These are phyloP conservation scores for Phaeophleospora eucalypticola DNA, from an alignment of 2,329 filamentous ascomycete species.

Conservation along the genomic window DNA sequence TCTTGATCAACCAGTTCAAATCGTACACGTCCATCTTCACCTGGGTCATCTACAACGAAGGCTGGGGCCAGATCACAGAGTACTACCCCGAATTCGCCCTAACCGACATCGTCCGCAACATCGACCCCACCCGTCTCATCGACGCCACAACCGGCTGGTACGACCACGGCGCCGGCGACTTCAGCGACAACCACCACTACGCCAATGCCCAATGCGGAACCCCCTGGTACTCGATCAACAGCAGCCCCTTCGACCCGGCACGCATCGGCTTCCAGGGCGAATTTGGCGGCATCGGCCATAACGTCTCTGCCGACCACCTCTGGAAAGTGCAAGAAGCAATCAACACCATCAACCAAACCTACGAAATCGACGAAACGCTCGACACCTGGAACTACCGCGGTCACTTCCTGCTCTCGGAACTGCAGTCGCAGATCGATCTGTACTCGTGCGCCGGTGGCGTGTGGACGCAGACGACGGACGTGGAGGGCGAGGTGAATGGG, in stretches of 20 bases:
- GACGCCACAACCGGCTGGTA: slow-evolving; percentile 62
- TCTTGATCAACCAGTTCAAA: slow-evolving; percentile 60
- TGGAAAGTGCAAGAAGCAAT: slow-evolving; percentile 62
- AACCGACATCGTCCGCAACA: slow-evolving; percentile 49
- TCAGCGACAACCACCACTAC: slow-evolving; percentile 67
- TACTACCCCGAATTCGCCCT: slow-evolving; percentile 53
- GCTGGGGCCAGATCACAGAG: slow-evolving; percentile 59
- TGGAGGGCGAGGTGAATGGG: slow-evolving; percentile 71
- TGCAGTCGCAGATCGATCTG: slow-evolving; percentile 47
- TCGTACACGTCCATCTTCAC: slow-evolving; percentile 62
- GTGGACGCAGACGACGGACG: slow-evolving; percentile 69
- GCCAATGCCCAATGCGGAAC: slow-evolving; percentile 67
- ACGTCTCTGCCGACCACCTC: slow-evolving; percentile 59
- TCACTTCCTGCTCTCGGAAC: slow-evolving; percentile 47
- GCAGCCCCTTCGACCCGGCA: slow-evolving; percentile 53
- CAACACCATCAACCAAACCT: slow-evolving; percentile 58
- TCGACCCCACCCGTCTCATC: slow-evolving; percentile 63
- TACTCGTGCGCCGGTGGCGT: slow-evolving; percentile 64
- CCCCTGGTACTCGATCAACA: slow-evolving; percentile 59
- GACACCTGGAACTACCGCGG: slow-evolving; percentile 65
- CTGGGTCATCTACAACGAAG: slow-evolving; percentile 70
- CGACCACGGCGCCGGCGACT: slow-evolving; percentile 66
- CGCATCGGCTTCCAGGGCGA: slow-evolving; percentile 68
- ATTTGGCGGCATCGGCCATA: slow-evolving; percentile 66
- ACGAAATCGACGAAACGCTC: slow-evolving; percentile 59